Percentiles rank a stretch among this genome's conserved stretches.
These are phyloP conservation scores for Metarhizium anisopliae DNA, from an alignment of 2,329 filamentous ascomycete genomes.

Conservation along the genomic window DNA sequence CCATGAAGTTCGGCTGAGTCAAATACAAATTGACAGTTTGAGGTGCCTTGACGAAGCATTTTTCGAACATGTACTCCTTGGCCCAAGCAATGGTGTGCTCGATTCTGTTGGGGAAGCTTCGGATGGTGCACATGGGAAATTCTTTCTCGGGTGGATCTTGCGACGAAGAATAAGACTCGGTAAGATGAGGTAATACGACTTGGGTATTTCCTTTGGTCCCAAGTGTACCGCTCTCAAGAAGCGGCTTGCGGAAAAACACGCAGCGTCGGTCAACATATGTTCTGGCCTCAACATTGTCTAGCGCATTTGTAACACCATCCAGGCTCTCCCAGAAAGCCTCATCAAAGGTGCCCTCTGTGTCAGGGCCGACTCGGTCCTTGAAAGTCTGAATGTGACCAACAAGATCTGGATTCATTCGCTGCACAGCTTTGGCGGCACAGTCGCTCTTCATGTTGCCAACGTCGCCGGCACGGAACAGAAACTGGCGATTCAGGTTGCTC, in stretches of 20 bases:
- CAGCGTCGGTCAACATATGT: constrained; percentile 95
- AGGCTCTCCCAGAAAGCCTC: constrained; percentile 83
- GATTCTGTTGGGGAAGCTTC: constrained; percentile 96
- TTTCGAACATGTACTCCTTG: constrained; percentile 83
- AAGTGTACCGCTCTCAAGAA: constrained; percentile 94
- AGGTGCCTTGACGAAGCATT: constrained; percentile 84
- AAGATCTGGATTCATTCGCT: constrained; percentile 92
- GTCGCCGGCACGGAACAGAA: constrained; percentile 87
- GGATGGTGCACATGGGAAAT: constrained; percentile 96
- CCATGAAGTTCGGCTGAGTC: constrained; percentile 82
- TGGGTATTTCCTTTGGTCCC: constrained; percentile 98
- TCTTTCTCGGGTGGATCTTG: constrained; percentile 97
- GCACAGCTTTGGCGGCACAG: constrained; percentile 79
- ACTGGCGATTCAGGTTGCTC: constrained; percentile 96
- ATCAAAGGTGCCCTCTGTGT: constrained; percentile 91
- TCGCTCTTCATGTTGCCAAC: constrained; percentile 97
- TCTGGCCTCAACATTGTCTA: constrained; percentile 95
- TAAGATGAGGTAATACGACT: constrained; percentile 81
- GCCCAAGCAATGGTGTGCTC: constrained; percentile 99
- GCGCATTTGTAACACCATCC: constrained; percentile 89
- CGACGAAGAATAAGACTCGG: constrained; percentile 90
- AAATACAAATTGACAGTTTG: constrained; percentile 93
- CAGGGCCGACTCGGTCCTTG: constrained; percentile 81
- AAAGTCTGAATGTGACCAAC: constrained; percentile 75
- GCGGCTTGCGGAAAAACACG: constrained; percentile 95